These are phyloP conservation scores for Pyrenophora teres DNA, from an alignment of 2,329 filamentous ascomycete species.

Conservation along the genomic window DNA sequence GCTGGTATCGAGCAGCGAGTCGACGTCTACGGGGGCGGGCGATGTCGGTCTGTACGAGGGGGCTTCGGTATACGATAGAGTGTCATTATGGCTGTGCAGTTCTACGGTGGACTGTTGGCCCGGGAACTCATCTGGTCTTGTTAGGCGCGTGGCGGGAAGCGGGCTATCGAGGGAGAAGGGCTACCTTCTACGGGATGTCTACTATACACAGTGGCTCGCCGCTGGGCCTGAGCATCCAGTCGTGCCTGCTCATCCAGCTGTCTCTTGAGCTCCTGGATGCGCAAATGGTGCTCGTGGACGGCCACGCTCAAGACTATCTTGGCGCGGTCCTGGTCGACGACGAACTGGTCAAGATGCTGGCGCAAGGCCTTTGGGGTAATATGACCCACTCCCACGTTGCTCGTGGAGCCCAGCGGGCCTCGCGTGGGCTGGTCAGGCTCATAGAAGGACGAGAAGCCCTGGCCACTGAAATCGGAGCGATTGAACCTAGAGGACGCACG, in stretches of 20 bases:
- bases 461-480: constrained; percentile 64
- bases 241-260: constrained; percentile 81
- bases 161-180: constrained; percentile 19
- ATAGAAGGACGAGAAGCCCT: constrained; percentile 66
- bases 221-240: constrained; percentile 70
- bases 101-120: constrained; percentile 62
- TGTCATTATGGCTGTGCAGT: constrained; percentile 23
- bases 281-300: constrained; percentile 96
- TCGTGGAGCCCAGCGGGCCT: constrained; percentile 65
- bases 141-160: constrained; percentile 11
- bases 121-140: constrained; percentile 62
- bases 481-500: constrained; percentile 54
- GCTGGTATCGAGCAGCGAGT: constrained; percentile 58
- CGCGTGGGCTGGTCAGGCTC: constrained; percentile 65
- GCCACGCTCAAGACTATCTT: constrained; percentile 93
- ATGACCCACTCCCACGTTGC: constrained; percentile 61
- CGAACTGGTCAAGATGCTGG: constrained; percentile 90
- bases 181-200: constrained; percentile 78
- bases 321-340: constrained; percentile 92
- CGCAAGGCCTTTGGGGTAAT: constrained; percentile 73
- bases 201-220: constrained; percentile 68
- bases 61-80: constrained; percentile 20
- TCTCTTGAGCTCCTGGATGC: constrained; percentile 74
- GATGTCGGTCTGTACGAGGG: constrained; percentile 29
- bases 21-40: constrained; percentile 34